A percentile compares a stretch with the other conserved stretches of the same genome.
phyloP scores from a whole-genome alignment of 805 yeast genomes.

The Wickerhamiella vanderwaltii region DNA sequence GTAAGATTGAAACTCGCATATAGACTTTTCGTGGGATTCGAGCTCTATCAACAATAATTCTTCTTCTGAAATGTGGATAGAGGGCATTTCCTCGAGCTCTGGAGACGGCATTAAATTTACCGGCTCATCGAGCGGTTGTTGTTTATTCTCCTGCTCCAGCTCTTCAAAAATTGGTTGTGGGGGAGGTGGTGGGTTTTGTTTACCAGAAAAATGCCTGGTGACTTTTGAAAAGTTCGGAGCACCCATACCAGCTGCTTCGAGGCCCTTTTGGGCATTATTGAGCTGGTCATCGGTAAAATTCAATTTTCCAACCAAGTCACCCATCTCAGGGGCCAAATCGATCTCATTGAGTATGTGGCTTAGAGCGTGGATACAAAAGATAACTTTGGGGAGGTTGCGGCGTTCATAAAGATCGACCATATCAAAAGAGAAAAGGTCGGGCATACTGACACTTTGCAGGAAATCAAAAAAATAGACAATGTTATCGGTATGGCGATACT shows the following conservation, averaged over 20 bases:
- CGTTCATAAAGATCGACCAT: conserved; percentile 86
- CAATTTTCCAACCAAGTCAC: conserved; percentile 47
- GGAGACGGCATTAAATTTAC: conserved; percentile 2
- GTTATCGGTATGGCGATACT: conserved; percentile 86
- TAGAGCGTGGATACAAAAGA: conserved; percentile 84
- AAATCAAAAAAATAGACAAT: conserved; percentile 68
- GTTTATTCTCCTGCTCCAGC: conserved; percentile 10
- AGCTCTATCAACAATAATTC: conserved; percentile 25
- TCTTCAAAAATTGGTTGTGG: conserved; percentile 5
- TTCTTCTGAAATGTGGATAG: conserved; percentile 20
- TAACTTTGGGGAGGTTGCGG: conserved; percentile 84
- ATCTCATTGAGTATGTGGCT: conserved; percentile 55
- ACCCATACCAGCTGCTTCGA: conserved; percentile 52
- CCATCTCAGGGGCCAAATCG: conserved; percentile 47
- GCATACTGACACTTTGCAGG: conserved; percentile 58
- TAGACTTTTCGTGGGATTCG: conserved; percentile 25
- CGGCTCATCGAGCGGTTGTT: background rate
- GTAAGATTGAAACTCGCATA: conserved; percentile 49
- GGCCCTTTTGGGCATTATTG: conserved; percentile 45
- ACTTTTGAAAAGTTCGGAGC: conserved; percentile 66
- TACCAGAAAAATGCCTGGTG: conserved; percentile 31
- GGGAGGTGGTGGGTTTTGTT: conserved; percentile 16
- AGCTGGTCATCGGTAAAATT: conserved; percentile 60
- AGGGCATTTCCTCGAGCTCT: background rate
- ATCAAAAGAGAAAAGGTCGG: conserved; percentile 81